Base-by-base conservation (phyloP, 768 basidiomycete genomes). In the Collybia nuda region DNA sequence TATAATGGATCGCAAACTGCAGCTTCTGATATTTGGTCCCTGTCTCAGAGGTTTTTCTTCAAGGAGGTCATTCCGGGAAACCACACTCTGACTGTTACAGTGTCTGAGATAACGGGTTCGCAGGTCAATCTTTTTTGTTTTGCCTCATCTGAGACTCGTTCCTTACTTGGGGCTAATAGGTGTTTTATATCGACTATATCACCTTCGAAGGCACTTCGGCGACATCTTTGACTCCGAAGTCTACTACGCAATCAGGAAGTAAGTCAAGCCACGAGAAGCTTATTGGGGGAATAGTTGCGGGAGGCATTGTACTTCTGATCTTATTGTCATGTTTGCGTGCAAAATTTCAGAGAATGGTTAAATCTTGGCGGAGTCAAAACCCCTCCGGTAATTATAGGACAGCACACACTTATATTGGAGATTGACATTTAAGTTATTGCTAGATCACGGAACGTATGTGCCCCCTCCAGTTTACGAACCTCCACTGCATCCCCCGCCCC, bases 11-110 rank as follows among this genome's bases (percentile, higher is more conserved):
- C 35, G 9, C 18, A 36, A 28, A 15, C 11, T 15, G 22, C n/a
- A 15, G 22, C 17, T 28, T 21, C 35, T 11, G 42, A 42, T 17
- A 23, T 22, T 1, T 48, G 47, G 52, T 1, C 22, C n/a, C 47
- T 53, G 1, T 47, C 47, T n/a, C 52, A 53, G 38, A 48, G 48
- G 23, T 44, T 53, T 29, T 53, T 44, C 21, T 44, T 37, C 1
- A 17, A 44, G 19, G 37, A 44, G 15, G 46, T 53, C 3, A 28
- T 32, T 32, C 35, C 47, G 4, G 46, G 52, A n/a, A 18, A 40
- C 17, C 52, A 53, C 12, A 53, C 24, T 28, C 36, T 49, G 6
- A 53, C 52, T 15, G 52, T 53, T 7, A 48, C 40, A 12, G 29
- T 53, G 1, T 36, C 29, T 5, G 52, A 53, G 28, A 42, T 47